These are phyloP conservation scores for Rhodotorula sp. DNA, from an alignment of 1,284 basidiomycete genomes.

Conservation along the genomic window DNA sequence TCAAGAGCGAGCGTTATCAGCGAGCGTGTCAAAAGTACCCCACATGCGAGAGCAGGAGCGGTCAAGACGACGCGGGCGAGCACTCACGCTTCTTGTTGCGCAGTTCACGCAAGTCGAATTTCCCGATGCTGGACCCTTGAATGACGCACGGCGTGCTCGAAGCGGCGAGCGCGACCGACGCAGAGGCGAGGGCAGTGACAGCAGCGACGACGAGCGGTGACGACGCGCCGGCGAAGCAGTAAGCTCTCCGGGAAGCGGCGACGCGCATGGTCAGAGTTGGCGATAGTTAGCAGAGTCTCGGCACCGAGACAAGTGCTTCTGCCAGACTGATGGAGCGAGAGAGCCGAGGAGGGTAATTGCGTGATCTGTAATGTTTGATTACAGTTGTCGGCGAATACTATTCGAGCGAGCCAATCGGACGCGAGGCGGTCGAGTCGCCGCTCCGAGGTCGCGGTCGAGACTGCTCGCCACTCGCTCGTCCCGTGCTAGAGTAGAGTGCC, in stretches of 20 bases:
- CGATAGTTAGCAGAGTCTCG: too few relatives aligned
- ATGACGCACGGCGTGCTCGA: constrained; percentile 12
- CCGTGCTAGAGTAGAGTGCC: neutral
- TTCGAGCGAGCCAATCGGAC: neutral
- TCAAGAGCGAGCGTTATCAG: neutral
- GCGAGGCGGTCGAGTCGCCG: neutral
- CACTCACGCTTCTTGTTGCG: constrained; percentile 7
- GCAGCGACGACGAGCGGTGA: neutral
- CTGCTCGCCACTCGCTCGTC: neutral
- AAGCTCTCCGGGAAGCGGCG: neutral
- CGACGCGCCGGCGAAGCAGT: neutral
- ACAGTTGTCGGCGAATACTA: too few relatives aligned
- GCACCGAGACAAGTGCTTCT: too few relatives aligned
- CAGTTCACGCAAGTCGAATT: constrained; percentile 17
- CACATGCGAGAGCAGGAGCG: too few relatives aligned
- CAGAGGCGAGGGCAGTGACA: neutral
- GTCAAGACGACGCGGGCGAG: neutral
- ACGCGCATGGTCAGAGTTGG: too few relatives aligned
- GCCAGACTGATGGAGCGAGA: too few relatives aligned
- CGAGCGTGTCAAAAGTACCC: neutral
- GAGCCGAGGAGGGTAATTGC: too few relatives aligned
- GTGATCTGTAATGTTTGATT: too few relatives aligned
- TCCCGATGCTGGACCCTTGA: constrained; percentile 15
- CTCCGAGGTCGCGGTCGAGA: neutral
- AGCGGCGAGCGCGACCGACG: neutral